Evolutionary conservation across 2,329 filamentous ascomycete species (phyloP).

Genomic region (Pseudopyrenochaeta lycopersici): DNA sequence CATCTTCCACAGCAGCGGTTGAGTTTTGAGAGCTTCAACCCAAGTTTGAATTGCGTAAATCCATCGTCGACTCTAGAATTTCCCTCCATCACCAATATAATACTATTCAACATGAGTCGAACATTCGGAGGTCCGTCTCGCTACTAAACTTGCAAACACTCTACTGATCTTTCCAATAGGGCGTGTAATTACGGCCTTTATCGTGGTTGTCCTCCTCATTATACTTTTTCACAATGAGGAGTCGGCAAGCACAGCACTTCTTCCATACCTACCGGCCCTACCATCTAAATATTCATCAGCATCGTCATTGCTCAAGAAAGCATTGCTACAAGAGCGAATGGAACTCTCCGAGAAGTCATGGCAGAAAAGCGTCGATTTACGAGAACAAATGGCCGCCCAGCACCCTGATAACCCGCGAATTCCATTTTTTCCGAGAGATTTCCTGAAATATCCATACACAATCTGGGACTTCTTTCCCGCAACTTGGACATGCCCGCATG

Average conservation of each 20-base stretch:
- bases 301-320: constrained; percentile 24
- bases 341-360: constrained; percentile 41
- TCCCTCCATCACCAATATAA: not conserved
- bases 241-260: constrained; percentile 25
- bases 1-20: not conserved
- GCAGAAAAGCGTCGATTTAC: constrained; percentile 38
- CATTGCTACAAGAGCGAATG: constrained; percentile 40
- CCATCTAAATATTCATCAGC: constrained; percentile 18
- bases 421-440: constrained; percentile 42
- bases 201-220: constrained; percentile 36
- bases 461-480: constrained; percentile 47
- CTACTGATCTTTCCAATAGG: constrained; percentile 19
- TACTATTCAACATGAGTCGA: constrained; percentile 22
- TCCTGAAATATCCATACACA: constrained; percentile 42
- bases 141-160: not conserved
- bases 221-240: constrained; percentile 37
- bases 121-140: constrained; percentile 29
- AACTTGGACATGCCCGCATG: constrained; percentile 45
- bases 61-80: not conserved
- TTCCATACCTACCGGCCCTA: constrained; percentile 34
- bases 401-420: constrained; percentile 41
- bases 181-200: constrained; percentile 28
- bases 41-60: not conserved
- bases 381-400: constrained; percentile 34
- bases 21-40: not conserved